Conservation (phyloP, 2,329 filamentous ascomycete species). For the Myriosclerotinia duriaeana region DNA sequence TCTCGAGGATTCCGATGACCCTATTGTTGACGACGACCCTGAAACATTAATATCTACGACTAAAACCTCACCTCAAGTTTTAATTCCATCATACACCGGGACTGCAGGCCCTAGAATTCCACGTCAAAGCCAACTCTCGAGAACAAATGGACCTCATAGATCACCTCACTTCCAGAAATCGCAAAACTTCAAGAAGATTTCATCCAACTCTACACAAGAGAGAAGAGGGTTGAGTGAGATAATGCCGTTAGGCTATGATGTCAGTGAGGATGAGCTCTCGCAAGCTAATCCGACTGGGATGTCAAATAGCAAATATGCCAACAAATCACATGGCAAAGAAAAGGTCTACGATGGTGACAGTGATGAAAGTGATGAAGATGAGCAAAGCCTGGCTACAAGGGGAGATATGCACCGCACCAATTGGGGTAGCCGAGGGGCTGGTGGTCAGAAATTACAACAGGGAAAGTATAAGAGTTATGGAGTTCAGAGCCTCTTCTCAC, state of each 20-base stretch:
- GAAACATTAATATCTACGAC: not conserved
- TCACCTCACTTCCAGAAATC: not conserved
- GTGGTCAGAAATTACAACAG: not conserved
- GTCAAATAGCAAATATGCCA: no score
- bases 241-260: not conserved
- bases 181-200: not conserved
- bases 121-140: not conserved
- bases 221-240: not conserved
- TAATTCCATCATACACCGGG: not conserved
- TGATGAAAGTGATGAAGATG: not conserved
- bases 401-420: constrained; percentile 7
- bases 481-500: constrained; percentile 13
- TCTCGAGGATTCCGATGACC: not conserved
- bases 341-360: not conserved
- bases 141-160: not conserved
- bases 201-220: not conserved
- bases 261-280: constrained; percentile 18
- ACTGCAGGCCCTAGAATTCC: not conserved
- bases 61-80: not conserved
- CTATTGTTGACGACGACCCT: constrained; percentile 15
- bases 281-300: not conserved
- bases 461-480: no score
- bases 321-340: not conserved
- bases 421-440: not conserved
- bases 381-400: constrained; percentile 2